Evolutionary conservation across 805 yeast species (phyloP).

Genomic region (Candida ovalis): DNA sequence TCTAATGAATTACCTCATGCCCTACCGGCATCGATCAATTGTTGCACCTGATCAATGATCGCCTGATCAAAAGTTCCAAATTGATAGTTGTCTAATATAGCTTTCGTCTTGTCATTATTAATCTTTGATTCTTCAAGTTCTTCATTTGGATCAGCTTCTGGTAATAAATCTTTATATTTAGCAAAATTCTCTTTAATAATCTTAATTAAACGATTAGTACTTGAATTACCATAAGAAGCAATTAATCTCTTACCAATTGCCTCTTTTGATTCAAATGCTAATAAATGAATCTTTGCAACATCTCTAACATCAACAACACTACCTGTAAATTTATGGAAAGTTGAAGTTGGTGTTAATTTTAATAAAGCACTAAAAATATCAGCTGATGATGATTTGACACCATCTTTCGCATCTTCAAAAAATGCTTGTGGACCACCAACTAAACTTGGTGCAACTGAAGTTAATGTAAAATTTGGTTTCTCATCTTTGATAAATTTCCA

Average conservation of each 20-base stretch:
- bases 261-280: constrained; percentile 17
- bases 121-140: not conserved
- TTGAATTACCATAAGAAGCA: not conserved
- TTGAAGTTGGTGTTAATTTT: not conserved
- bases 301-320: constrained; percentile 39
- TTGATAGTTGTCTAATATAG: not conserved
- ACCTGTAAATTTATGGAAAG: not conserved
- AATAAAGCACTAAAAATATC: constrained; percentile 25
- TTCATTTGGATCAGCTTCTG: not conserved
- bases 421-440: constrained; percentile 53
- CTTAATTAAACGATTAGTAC: not conserved
- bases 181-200: not conserved
- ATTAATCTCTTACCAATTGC: not conserved
- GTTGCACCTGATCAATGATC: not conserved
- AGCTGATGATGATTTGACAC: constrained; percentile 36
- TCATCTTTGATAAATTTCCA: constrained; percentile 48
- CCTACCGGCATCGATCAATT: not conserved
- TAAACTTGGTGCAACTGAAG: constrained; percentile 40
- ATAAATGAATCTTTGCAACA: constrained; percentile 51
- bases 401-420: constrained; percentile 31
- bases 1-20: not conserved
- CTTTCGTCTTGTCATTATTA: not conserved
- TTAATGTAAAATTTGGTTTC: constrained; percentile 36
- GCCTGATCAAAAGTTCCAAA: not conserved
- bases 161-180: not conserved